These are phyloP conservation scores for Daldinia loculata DNA, from an alignment of 495 filamentous ascomycete species.

Conservation along the genomic window DNA sequence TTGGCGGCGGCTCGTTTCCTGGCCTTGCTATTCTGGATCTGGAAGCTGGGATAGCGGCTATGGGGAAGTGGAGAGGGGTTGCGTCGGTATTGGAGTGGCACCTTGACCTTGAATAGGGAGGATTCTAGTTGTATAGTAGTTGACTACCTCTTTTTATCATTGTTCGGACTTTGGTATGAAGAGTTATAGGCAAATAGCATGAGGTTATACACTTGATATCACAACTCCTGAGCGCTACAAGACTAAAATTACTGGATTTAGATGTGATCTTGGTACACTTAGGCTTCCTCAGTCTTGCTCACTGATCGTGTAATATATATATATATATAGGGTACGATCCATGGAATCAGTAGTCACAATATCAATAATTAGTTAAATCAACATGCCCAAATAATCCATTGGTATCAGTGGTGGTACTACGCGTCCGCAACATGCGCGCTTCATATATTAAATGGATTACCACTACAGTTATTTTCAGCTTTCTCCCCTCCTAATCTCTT, in stretches of 20 bases:
- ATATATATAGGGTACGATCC: too few species aligned
- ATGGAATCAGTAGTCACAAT: background rate
- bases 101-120: background rate
- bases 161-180: too few species aligned
- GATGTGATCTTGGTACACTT: background rate
- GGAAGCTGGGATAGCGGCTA: conserved; percentile 13
- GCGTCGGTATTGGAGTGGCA: background rate
- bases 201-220: too few species aligned
- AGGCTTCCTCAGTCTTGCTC: background rate
- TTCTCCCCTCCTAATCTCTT: conserved; percentile 7
- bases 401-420: conserved; percentile 6
- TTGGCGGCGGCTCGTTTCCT: conserved; percentile 11
- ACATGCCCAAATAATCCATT: background rate
- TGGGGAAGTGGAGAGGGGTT: background rate
- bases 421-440: conserved; percentile 17
- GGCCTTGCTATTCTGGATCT: conserved; percentile 15
- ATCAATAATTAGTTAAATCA: background rate
- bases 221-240: too few species aligned
- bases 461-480: conserved; percentile 15
- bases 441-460: conserved; percentile 34
- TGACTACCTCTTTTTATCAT: too few species aligned
- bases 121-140: too few species aligned
- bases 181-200: too few species aligned
- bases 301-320: too few species aligned
- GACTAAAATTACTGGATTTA: too few species aligned